These are phyloP conservation scores for Podospora sp. DNA, from an alignment of 495 filamentous ascomycete genomes.

Conservation along the genomic window DNA sequence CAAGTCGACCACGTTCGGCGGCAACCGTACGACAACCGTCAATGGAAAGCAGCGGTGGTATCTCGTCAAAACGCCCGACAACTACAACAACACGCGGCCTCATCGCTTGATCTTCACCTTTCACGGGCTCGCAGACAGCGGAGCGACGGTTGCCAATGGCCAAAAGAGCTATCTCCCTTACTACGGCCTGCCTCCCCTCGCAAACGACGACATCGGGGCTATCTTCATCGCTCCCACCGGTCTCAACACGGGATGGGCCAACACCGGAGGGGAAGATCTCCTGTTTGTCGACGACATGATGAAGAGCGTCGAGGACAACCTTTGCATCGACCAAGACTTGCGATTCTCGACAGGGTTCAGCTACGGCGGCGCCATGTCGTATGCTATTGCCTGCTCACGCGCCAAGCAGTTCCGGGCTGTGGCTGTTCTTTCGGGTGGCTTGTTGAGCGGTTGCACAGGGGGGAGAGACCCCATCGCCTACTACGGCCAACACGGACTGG, in stretches of 20 bases:
- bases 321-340: conserved; percentile 44
- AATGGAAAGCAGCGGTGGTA: conserved; percentile 23
- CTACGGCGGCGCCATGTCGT: conserved; percentile 40
- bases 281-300: conserved; percentile 40
- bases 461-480: conserved; percentile 48
- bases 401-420: conserved; percentile 45
- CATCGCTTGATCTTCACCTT: conserved; percentile 48
- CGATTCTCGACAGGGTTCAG: conserved; percentile 49
- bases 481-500: conserved; percentile 44
- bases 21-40: not conserved
- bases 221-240: conserved; percentile 45
- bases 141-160: conserved; percentile 38
- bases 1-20: not conserved
- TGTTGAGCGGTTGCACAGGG: conserved; percentile 41
- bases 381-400: conserved; percentile 40
- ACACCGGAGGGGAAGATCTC: conserved; percentile 45
- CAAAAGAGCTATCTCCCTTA: conserved; percentile 32
- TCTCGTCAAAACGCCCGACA: conserved; percentile 41
- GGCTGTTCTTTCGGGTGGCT: conserved; percentile 40
- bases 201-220: conserved; percentile 34
- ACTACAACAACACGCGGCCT: conserved; percentile 45
- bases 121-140: conserved; percentile 45
- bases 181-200: conserved; percentile 44
- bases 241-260: conserved; percentile 46
- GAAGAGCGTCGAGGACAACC: conserved; percentile 36